These are phyloP conservation scores for Linum usitatissimum DNA, from an alignment of 345 rosid species.

Conservation along the genomic window DNA sequence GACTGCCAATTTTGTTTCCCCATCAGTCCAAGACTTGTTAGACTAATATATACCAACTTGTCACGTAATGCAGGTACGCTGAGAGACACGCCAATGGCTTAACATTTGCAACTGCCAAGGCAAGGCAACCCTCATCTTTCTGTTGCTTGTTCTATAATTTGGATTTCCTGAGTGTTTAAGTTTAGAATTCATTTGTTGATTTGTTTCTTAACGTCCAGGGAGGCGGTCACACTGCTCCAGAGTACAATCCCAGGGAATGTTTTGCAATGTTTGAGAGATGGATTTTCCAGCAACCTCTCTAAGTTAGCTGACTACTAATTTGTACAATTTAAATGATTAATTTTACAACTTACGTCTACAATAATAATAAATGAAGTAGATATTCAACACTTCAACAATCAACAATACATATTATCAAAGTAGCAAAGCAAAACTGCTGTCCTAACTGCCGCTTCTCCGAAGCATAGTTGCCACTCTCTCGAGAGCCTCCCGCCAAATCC, in stretches of 20 bases:
- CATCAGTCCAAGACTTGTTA: no score
- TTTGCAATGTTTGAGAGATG: background rate
- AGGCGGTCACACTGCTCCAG: slow-evolving; percentile 3
- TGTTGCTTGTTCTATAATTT: background rate
- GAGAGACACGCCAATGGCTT: background rate
- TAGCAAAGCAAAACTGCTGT: no score
- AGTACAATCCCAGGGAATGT: slow-evolving; percentile 2
- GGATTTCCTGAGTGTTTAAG: background rate
- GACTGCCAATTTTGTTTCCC: no score
- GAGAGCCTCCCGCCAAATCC: no score
- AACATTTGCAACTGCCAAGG: slow-evolving; percentile 2
- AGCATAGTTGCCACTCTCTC: no score
- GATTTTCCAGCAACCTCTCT: background rate
- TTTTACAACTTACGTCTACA: no score
- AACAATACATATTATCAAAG: no score
- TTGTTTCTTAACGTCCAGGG: background rate
- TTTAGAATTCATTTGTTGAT: background rate
- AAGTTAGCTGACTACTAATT: background rate
- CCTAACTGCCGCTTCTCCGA: no score
- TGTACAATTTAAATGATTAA: no score
- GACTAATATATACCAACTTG: background rate
- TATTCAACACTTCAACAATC: no score
- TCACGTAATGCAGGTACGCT: background rate
- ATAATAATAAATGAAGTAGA: no score
- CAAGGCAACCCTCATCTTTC: background rate